These are phyloP conservation scores for Mikania micrantha DNA, from an alignment of 129 eudicot genomes.

Conservation along the genomic window DNA sequence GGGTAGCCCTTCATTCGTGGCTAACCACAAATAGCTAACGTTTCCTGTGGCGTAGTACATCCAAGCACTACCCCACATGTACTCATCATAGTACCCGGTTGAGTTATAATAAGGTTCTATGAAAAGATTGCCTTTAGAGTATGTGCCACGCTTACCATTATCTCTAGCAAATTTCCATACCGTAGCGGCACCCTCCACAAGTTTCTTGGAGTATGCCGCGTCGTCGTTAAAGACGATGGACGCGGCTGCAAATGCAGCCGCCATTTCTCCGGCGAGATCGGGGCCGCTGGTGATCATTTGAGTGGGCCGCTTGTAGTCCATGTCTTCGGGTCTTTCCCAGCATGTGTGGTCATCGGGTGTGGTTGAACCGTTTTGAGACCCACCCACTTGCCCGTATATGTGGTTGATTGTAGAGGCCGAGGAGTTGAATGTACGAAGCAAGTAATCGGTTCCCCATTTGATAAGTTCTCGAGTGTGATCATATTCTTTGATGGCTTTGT, in stretches of 20 bases:
- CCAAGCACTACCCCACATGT: constrained; percentile 92
- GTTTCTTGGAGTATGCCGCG: constrained; percentile 49
- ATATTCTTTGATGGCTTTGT: constrained; percentile 52
- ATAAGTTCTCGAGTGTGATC: constrained; percentile 69
- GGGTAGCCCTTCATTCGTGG: constrained; percentile 49
- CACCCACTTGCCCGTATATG: constrained; percentile 90
- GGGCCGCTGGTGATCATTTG: constrained; percentile 48
- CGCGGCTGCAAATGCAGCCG: constrained; percentile 90
- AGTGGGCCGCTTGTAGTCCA: constrained; percentile 63
- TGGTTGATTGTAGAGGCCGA: constrained; percentile 57
- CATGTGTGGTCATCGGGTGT: constrained; percentile 78
- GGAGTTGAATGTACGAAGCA: constrained; percentile 85
- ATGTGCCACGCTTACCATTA: constrained; percentile 32
- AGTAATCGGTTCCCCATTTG: constrained; percentile 95
- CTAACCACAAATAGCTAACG: constrained; percentile 42
- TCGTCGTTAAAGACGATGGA: constrained; percentile 76
- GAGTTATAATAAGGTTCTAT: constrained; percentile 73
- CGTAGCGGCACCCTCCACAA: constrained; percentile 55
- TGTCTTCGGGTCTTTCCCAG: constrained; percentile 90
- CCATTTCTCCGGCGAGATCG: constrained; percentile 87
- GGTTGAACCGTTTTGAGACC: constrained; percentile 42
- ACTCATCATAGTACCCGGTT: constrained; percentile 75
- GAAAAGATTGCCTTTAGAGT: constrained; percentile 43
- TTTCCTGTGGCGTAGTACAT: constrained; percentile 87
- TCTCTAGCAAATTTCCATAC: constrained; percentile 63